Percentiles rank a stretch among this genome's conserved stretches.
phyloP scores from a whole-genome alignment of 805 yeast genomes.

The Schwanniomyces yamadae region DNA sequence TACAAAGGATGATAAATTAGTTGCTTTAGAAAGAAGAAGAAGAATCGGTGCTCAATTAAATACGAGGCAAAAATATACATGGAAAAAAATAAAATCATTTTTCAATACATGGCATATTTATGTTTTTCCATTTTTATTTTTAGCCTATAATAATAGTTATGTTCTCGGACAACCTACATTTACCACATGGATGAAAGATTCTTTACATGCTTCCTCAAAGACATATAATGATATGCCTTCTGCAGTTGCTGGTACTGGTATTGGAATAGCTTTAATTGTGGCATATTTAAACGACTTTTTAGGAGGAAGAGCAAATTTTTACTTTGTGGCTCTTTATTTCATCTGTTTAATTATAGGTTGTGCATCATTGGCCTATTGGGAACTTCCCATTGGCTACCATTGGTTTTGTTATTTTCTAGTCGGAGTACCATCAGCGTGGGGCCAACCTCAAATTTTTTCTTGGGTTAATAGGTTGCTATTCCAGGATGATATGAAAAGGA shows the following conservation, averaged over 20 bases:
- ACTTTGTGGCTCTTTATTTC: slow-evolving; percentile 37
- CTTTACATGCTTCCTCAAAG: slow-evolving; percentile 22
- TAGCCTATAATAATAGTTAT: slow-evolving; percentile 34
- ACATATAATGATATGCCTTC: slow-evolving; percentile 33
- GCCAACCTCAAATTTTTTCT: slow-evolving; percentile 54
- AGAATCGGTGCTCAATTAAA: slow-evolving; percentile 41
- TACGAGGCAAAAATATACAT: slow-evolving; percentile 38
- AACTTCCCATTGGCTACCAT: slow-evolving; percentile 46
- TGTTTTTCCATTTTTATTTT: slow-evolving; percentile 40
- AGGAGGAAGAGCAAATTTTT: slow-evolving; percentile 33
- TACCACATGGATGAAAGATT: slow-evolving; percentile 34
- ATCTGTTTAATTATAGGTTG: slow-evolving; percentile 40
- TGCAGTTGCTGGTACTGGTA: slow-evolving; percentile 23
- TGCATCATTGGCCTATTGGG: slow-evolving; percentile 45
- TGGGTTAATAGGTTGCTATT: slow-evolving; percentile 54
- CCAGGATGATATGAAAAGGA: slow-evolving; percentile 40
- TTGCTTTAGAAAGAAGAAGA: slow-evolving; percentile 47
- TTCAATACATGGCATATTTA: slow-evolving; percentile 49
- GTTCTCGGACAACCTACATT: slow-evolving; percentile 36
- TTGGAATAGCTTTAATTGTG: slow-evolving; percentile 19
- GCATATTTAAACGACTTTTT: slow-evolving; percentile 28
- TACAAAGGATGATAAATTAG: slow-evolving; percentile 30
- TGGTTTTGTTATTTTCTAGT: slow-evolving; percentile 50
- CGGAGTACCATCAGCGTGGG: slow-evolving; percentile 48
- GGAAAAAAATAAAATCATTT: slow-evolving; percentile 36